These are phyloP conservation scores for Amylocarpus encephaloides DNA, from an alignment of 2,329 filamentous ascomycete species.

Conservation along the genomic window DNA sequence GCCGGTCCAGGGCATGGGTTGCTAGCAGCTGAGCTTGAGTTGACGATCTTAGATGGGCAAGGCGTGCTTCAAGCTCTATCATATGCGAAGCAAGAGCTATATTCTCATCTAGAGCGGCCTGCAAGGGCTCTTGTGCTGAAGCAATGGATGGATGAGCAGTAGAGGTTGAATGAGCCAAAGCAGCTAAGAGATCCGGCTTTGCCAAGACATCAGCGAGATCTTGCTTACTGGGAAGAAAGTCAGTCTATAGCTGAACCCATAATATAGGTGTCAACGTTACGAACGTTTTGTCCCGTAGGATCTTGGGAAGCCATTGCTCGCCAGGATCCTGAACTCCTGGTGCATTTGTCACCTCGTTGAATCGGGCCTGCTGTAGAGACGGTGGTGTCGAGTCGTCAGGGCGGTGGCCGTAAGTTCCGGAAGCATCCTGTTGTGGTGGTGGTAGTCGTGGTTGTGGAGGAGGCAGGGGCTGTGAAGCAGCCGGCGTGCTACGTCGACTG, in stretches of 20 bases:
- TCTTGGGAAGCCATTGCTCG: constrained; percentile 71
- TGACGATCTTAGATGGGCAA: constrained; percentile 56
- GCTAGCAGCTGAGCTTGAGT: constrained; percentile 78
- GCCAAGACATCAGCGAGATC: constrained; percentile 68
- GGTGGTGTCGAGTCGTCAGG: constrained; percentile 13
- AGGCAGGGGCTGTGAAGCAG: constrained; percentile 33
- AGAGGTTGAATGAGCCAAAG: constrained; percentile 61
- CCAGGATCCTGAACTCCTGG: constrained; percentile 49
- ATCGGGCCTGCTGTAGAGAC: constrained; percentile 18
- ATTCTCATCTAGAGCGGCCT: constrained; percentile 63
- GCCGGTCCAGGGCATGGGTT: constrained; percentile 80
- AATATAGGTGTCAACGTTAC: constrained; percentile 30
- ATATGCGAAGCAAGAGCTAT: constrained; percentile 61
- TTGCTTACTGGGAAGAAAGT: constrained; percentile 53
- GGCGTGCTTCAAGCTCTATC: constrained; percentile 50
- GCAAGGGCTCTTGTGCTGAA: constrained; percentile 58
- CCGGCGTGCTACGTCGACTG: constrained; percentile 60
- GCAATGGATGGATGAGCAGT: constrained; percentile 67
- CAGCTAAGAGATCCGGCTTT: constrained; percentile 59
- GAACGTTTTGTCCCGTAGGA: constrained; percentile 77
- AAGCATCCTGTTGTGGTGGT: constrained; percentile 15
- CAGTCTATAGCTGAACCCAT: constrained; percentile 10
- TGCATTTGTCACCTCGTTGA: constrained; percentile 26
- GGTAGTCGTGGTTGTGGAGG: constrained; percentile 21
- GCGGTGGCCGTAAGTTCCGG: constrained; percentile 16